Conservation (phyloP, 257 asterid genomes). For the Parsonsia alboflavescens region DNA sequence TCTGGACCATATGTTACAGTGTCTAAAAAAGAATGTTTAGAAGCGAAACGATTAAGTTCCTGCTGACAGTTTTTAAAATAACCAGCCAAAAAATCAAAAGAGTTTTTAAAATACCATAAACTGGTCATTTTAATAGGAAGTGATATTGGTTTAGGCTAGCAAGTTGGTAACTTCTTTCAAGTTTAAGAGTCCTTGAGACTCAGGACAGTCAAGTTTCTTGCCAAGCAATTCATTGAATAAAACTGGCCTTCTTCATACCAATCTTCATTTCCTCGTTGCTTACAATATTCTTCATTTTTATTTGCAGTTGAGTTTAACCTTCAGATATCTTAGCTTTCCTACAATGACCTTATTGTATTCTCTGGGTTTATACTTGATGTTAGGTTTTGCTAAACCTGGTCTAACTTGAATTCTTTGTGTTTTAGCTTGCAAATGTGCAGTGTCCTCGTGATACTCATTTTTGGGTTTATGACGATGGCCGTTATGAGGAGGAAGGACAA, state of each 20-base stretch:
- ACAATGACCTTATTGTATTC: background rate
- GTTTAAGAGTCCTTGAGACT: background rate
- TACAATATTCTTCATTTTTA: background rate
- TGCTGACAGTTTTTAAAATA: no score
- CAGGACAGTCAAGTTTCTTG: background rate
- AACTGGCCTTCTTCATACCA: background rate
- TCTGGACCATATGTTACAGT: no score
- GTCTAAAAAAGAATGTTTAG: no score
- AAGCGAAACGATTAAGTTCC: no score
- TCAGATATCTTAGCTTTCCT: slow-evolving; percentile 2
- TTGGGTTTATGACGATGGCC: slow-evolving; percentile 98
- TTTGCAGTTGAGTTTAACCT: background rate
- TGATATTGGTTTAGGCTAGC: no score
- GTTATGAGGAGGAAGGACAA: slow-evolving; percentile 98
- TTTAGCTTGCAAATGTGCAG: slow-evolving; percentile 89
- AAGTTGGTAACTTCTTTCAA: no score
- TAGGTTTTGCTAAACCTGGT: background rate
- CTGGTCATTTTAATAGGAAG: no score
- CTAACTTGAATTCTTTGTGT: slow-evolving; percentile 13
- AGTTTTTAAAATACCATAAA: no score
- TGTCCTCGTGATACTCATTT: slow-evolving; percentile 99
- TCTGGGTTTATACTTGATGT: background rate
- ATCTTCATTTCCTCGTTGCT: background rate
- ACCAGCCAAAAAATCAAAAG: no score
- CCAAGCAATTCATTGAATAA: background rate